A percentile compares a stretch with the other conserved stretches of the same genome.
These are phyloP conservation scores for Lachancea kluyveri DNA, from an alignment of 805 yeast species.

Conservation along the genomic window DNA sequence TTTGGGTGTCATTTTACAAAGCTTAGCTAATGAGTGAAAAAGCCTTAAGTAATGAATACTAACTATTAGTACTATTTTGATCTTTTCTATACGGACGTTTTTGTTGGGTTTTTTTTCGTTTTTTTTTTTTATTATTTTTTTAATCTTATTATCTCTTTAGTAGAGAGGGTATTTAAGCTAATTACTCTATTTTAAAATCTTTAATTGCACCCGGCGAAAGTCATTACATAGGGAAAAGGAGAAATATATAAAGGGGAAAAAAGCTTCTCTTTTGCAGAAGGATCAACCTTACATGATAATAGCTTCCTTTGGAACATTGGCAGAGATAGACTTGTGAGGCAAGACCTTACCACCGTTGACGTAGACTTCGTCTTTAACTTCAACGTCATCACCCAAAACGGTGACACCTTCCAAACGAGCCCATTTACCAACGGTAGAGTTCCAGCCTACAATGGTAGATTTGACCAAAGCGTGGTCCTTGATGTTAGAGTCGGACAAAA, in stretches of 20 bases:
- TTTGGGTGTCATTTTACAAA: conserved; percentile 49
- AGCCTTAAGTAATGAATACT: neutral
- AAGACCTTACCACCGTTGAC: conserved; percentile 99
- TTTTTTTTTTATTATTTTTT: too few species aligned
- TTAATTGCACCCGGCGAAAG: too few species aligned
- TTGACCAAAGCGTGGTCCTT: conserved; percentile 98
- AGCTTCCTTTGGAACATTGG: conserved; percentile 95
- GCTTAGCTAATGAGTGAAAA: conserved; percentile 10
- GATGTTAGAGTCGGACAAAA: conserved; percentile 83
- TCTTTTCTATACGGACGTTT: too few species aligned
- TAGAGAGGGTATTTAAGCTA: too few species aligned
- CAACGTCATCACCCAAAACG: conserved; percentile 98
- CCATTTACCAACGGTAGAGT: conserved; percentile 97
- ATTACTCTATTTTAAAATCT: too few species aligned
- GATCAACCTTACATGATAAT: conserved; percentile 76
- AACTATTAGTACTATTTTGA: too few species aligned
- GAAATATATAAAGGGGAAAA: neutral
- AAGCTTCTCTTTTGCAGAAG: conserved; percentile 2
- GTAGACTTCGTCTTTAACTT: conserved; percentile 96
- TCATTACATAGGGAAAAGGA: neutral
- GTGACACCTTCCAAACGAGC: conserved; percentile 97
- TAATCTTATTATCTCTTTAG: too few species aligned
- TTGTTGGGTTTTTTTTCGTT: too few species aligned
- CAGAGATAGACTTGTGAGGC: conserved; percentile 95
- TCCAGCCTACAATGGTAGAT: conserved; percentile 98